These are phyloP conservation scores for Beauveria caledonica DNA, from an alignment of 2,329 filamentous ascomycete genomes.

Conservation along the genomic window DNA sequence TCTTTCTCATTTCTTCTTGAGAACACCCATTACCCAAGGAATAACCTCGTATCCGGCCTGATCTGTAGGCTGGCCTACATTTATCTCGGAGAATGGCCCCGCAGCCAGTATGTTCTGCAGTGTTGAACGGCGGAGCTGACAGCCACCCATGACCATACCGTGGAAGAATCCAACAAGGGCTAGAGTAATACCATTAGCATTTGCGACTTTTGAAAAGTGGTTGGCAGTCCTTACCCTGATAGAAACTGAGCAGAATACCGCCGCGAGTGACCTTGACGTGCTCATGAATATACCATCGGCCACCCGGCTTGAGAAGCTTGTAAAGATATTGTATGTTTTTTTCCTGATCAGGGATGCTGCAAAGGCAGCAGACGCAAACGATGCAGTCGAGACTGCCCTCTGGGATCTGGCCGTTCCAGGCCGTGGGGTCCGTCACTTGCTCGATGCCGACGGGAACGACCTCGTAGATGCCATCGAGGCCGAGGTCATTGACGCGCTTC, in stretches of 20 bases:
- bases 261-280: conserved; percentile 40
- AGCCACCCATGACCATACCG: conserved; percentile 44
- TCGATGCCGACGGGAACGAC: conserved; percentile 57
- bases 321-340: conserved; percentile 48
- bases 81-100: conserved; percentile 42
- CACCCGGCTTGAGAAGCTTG: conserved; percentile 50
- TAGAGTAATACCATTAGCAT: conserved; percentile 16
- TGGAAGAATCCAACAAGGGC: conserved; percentile 44
- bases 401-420: conserved; percentile 39
- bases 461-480: conserved; percentile 49
- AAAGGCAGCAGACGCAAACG: conserved; percentile 53
- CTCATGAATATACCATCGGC: conserved; percentile 55
- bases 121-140: conserved; percentile 42
- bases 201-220: background rate
- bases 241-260: conserved; percentile 33
- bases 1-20: conserved; percentile 36
- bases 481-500: conserved; percentile 39
- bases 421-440: conserved; percentile 35
- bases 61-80: conserved; percentile 32
- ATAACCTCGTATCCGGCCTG: conserved; percentile 35
- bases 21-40: conserved; percentile 43
- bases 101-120: conserved; percentile 37
- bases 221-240: conserved; percentile 40
- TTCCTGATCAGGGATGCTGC: conserved; percentile 53
- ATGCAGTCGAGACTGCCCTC: conserved; percentile 49